Evolutionary conservation across 2,329 filamentous ascomycete species (phyloP).

Genomic region (Neonectria sp.): DNA sequence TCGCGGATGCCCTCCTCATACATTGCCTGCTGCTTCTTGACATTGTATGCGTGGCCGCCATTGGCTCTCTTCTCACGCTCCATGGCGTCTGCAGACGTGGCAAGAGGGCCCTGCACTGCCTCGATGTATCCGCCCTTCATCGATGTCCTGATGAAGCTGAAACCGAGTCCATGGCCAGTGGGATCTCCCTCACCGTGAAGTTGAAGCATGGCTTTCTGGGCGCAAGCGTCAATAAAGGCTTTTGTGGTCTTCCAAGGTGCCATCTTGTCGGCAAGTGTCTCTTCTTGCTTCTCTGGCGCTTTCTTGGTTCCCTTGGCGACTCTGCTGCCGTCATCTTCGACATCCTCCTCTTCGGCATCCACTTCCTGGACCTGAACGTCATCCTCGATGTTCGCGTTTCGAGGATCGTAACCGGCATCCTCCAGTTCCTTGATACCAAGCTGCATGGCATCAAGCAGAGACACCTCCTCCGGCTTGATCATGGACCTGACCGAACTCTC

Average conservation of each 20-base stretch:
- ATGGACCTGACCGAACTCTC: slow-evolving; percentile 85
- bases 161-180: slow-evolving; percentile 91
- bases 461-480: slow-evolving; percentile 97
- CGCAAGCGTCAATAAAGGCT: slow-evolving; percentile 94
- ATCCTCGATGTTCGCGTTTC: slow-evolving; percentile 73
- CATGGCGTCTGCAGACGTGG: slow-evolving; percentile 85
- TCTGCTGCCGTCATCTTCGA: slow-evolving; percentile 60
- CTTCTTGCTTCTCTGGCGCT: slow-evolving; percentile 67
- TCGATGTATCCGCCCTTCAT: slow-evolving; percentile 98
- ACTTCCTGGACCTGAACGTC: slow-evolving; percentile 75
- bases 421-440: slow-evolving; percentile 91
- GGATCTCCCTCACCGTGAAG: slow-evolving; percentile 96
- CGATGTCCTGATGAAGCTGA: slow-evolving; percentile 97
- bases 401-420: slow-evolving; percentile 88
- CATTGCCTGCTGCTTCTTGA: slow-evolving; percentile 91
- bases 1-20: slow-evolving; percentile 93
- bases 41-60: slow-evolving; percentile 97
- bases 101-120: slow-evolving; percentile 77
- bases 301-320: slow-evolving; percentile 59
- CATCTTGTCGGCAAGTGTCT: slow-evolving; percentile 88
- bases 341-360: slow-evolving; percentile 70
- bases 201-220: slow-evolving; percentile 96
- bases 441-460: slow-evolving; percentile 95
- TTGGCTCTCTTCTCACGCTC: slow-evolving; percentile 90
- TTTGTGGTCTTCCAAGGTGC: slow-evolving; percentile 98